phyloP scores from a whole-genome alignment of 495 filamentous ascomycete genomes.

The Talaromyces wortmannii region DNA sequence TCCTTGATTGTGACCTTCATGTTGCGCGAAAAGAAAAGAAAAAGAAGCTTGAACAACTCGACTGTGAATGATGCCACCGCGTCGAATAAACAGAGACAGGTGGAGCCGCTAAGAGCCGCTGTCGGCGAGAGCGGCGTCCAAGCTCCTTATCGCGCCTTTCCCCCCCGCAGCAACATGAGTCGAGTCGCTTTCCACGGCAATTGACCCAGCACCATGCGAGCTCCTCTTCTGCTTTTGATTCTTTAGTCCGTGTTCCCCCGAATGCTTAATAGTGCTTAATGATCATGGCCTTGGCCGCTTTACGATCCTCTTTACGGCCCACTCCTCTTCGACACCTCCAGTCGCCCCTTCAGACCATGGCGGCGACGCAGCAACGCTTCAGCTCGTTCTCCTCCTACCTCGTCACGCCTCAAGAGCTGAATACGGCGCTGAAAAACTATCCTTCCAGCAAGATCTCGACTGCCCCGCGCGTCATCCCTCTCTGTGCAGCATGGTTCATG shows the following conservation, averaged over 20 bases:
- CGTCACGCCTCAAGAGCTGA: constrained; percentile 76
- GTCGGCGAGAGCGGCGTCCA: too few relatives aligned
- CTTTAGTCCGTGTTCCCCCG: not conserved
- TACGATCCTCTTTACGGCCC: constrained; percentile 21
- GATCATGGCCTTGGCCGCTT: constrained; percentile 30
- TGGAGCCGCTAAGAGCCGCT: too few relatives aligned
- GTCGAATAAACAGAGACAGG: too few relatives aligned
- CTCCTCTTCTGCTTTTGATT: not conserved
- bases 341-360: constrained; percentile 16
- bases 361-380: constrained; percentile 23
- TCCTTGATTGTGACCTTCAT: constrained; percentile 95
- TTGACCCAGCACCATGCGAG: not conserved
- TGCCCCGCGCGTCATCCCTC: constrained; percentile 71
- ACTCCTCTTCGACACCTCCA: constrained; percentile 23
- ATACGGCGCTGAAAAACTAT: constrained; percentile 70
- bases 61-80: not conserved
- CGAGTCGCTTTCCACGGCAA: not conserved
- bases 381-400: constrained; percentile 69
- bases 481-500: constrained; percentile 94
- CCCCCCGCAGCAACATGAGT: too few relatives aligned
- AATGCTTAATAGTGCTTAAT: not conserved
- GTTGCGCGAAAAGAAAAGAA: constrained; percentile 3
- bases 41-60: not conserved
- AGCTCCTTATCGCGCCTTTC: too few relatives aligned
- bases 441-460: constrained; percentile 66